Percentiles rank a stretch among this genome's conserved stretches.
Conservation (phyloP, 495 filamentous ascomycete species). For the Xylaria scruposa region DNA sequence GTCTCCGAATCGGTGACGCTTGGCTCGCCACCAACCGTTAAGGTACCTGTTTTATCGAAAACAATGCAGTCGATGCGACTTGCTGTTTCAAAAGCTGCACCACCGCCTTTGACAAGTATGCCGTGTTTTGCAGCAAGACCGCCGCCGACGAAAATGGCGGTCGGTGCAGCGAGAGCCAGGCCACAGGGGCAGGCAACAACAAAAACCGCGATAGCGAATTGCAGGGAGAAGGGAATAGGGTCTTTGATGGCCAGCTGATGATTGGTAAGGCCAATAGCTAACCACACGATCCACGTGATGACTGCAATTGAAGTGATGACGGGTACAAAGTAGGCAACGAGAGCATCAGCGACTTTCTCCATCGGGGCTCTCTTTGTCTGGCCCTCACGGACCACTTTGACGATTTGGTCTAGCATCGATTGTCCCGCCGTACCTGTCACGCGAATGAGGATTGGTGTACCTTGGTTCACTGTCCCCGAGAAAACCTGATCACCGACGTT, state of each 20-base stretch:
- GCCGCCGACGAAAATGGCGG: slow-evolving; percentile 89
- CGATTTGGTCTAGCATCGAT: slow-evolving; percentile 93
- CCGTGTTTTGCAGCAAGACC: slow-evolving; percentile 87
- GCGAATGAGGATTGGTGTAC: slow-evolving; percentile 68
- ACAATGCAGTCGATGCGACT: slow-evolving; percentile 85
- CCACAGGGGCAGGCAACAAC: slow-evolving; percentile 96
- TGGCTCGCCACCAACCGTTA: slow-evolving; percentile 84
- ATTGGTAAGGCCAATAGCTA: slow-evolving; percentile 74
- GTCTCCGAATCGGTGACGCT: slow-evolving; percentile 75
- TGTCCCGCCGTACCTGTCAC: slow-evolving; percentile 74
- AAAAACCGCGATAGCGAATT: slow-evolving; percentile 94
- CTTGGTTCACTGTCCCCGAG: slow-evolving; percentile 86
- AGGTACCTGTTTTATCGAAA: slow-evolving; percentile 95
- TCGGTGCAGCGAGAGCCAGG: slow-evolving; percentile 89
- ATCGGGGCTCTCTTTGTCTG: slow-evolving; percentile 87
- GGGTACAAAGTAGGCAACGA: slow-evolving; percentile 91
- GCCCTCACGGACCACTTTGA: slow-evolving; percentile 87
- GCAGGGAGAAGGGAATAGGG: slow-evolving; percentile 80
- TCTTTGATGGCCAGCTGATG: slow-evolving; percentile 70
- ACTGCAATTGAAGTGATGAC: slow-evolving; percentile 82
- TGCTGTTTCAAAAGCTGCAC: slow-evolving; percentile 94
- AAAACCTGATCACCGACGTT: slow-evolving; percentile 73
- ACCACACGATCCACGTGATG: slow-evolving; percentile 83
- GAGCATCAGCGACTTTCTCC: slow-evolving; percentile 80
- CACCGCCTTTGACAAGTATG: slow-evolving; percentile 93